A percentile compares a stretch with the other conserved stretches of the same genome.
phyloP scores from a whole-genome alignment of 1,284 basidiomycete genomes.

The Pseudozyma hubeiensis region DNA sequence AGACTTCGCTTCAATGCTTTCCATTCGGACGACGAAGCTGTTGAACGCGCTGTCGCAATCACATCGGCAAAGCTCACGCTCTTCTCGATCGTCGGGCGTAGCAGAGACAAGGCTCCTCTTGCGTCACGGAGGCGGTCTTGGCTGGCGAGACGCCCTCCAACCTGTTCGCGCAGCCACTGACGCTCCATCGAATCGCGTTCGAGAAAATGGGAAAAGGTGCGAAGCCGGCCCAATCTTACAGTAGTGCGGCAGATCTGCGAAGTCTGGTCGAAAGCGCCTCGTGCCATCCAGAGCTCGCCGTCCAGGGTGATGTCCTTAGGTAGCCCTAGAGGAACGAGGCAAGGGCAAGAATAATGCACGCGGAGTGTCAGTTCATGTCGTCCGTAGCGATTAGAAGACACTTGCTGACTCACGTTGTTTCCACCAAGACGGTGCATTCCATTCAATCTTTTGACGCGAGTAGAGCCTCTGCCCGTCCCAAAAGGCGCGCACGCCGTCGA shows the following conservation, averaged over 20 bases:
- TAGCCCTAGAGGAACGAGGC: constrained; percentile 70
- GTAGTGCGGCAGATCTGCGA: constrained; percentile 48
- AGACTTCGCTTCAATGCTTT: constrained; percentile 19
- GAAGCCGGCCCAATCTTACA: constrained; percentile 48
- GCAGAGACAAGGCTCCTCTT: constrained; percentile 1
- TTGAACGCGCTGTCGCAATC: not conserved
- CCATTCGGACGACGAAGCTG: constrained; percentile 6
- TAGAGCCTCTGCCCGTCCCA: constrained; percentile 75
- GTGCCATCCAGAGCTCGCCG: constrained; percentile 71
- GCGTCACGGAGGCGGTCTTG: constrained; percentile 34
- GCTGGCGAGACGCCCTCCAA: constrained; percentile 70
- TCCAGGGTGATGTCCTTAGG: constrained; percentile 75
- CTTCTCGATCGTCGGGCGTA: not conserved
- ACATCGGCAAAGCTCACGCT: not conserved
- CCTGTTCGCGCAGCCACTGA: constrained; percentile 39
- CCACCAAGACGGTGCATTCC: constrained; percentile 76
- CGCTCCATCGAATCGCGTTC: constrained; percentile 46
- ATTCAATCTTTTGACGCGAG: constrained; percentile 75
- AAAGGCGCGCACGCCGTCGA: constrained; percentile 72
- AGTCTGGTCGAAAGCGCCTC: constrained; percentile 56
- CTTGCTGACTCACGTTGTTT: constrained; percentile 72
- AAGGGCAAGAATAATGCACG: not conserved
- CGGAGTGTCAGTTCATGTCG: not conserved
- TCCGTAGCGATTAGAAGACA: not conserved
- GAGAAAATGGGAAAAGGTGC: constrained; percentile 33